Percentiles rank a stretch among this genome's conserved stretches.
Conservation (phyloP, 306 rosid genomes). For the Fragaria iinumae region DNA sequence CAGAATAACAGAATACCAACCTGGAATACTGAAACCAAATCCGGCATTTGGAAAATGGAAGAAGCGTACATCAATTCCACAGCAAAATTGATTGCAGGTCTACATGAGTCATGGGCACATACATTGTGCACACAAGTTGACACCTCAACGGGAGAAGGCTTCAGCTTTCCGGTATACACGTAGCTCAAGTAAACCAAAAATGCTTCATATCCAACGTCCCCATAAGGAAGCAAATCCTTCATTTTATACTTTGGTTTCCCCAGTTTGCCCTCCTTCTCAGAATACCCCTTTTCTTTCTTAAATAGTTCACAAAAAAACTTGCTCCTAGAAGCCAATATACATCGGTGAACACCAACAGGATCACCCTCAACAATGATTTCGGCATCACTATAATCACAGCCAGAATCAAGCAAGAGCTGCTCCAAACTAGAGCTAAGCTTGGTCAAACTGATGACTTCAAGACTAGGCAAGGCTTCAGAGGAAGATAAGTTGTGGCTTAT, state of each 20-base stretch:
- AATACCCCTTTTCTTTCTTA: conserved; percentile 27
- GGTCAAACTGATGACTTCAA: conserved; percentile 56
- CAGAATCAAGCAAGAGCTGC: conserved; percentile 44
- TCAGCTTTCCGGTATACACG: conserved; percentile 47
- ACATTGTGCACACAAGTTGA: conserved; percentile 48
- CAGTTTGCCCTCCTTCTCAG: conserved; percentile 33
- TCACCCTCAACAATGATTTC: conserved; percentile 45
- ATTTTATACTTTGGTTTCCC: conserved; percentile 36
- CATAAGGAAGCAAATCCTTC: conserved; percentile 48
- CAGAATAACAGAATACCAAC: conserved; percentile 26
- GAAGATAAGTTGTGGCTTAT: conserved; percentile 49
- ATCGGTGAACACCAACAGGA: conserved; percentile 47
- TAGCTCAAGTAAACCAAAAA: conserved; percentile 48
- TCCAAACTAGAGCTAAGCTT: conserved; percentile 54
- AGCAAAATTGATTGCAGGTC: conserved; percentile 51
- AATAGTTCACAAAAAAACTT: conserved; percentile 41
- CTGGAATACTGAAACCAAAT: conserved; percentile 50
- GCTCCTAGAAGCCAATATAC: conserved; percentile 53
- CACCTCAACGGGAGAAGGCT: conserved; percentile 47
- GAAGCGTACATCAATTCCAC: conserved; percentile 56
- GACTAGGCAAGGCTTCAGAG: conserved; percentile 51
- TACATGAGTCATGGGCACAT: conserved; percentile 52
- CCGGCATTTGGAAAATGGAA: conserved; percentile 44
- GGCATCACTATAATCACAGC: conserved; percentile 46
- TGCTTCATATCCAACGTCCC: conserved; percentile 50